A percentile compares a stretch with the other conserved stretches of the same genome.
These are phyloP conservation scores for Butyriboletus appendiculatus DNA, from an alignment of 1,284 basidiomycete species.

Conservation along the genomic window DNA sequence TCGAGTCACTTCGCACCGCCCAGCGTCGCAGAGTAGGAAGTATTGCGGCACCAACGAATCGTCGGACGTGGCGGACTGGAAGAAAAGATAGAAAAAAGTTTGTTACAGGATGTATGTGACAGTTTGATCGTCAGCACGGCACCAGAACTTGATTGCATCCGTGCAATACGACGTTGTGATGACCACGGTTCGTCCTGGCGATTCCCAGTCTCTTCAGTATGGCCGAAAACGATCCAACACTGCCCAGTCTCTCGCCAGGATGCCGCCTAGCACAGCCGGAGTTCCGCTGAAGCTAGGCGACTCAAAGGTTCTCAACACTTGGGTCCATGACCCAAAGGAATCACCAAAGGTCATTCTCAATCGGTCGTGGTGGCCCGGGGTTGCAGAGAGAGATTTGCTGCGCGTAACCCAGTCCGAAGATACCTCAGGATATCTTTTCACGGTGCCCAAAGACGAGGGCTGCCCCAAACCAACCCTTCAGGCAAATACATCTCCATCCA, in stretches of 20 bases:
- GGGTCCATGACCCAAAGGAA: conserved; percentile 75
- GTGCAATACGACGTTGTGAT: conserved; percentile 33
- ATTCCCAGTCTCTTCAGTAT: conserved; percentile 55
- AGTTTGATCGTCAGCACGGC: neutral
- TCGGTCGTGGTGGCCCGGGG: conserved; percentile 71
- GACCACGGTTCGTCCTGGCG: conserved; percentile 54
- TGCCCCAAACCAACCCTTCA: conserved; percentile 63
- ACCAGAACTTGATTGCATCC: conserved; percentile 5
- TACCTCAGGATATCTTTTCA: conserved; percentile 60
- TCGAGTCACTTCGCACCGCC: conserved; percentile 10
- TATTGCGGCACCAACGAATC: neutral
- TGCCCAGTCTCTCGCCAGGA: conserved; percentile 59
- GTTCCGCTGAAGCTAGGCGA: conserved; percentile 60
- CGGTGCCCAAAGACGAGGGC: conserved; percentile 62
- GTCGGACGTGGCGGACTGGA: neutral
- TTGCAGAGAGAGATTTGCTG: conserved; percentile 70
- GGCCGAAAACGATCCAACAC: conserved; percentile 72
- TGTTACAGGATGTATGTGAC: neutral
- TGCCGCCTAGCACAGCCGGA: conserved; percentile 29
- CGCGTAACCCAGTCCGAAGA: conserved; percentile 50
- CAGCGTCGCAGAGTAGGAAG: conserved; percentile 12
- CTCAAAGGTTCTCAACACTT: conserved; percentile 58
- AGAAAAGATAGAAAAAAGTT: neutral
- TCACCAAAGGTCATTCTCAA: conserved; percentile 63
- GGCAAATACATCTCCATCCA: conserved; percentile 38